phyloP scores from a whole-genome alignment of 2,329 filamentous ascomycete species.

The Colletotrichum zoysiae region DNA sequence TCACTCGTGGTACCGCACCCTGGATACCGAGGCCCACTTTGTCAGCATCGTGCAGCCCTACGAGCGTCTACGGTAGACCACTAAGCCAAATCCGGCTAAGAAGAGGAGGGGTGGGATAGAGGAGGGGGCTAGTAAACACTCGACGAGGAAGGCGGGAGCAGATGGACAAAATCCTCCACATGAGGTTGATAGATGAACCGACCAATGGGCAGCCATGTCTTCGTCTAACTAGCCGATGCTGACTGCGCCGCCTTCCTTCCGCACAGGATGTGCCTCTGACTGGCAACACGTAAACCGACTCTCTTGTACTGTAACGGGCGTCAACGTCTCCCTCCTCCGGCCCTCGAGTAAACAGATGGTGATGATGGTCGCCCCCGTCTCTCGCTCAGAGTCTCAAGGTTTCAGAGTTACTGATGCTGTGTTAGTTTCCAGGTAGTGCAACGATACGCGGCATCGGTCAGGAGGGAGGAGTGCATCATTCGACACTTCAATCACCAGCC shows the following conservation, averaged over 20 bases:
- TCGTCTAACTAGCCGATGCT: not conserved
- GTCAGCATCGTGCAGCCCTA: conserved; percentile 39
- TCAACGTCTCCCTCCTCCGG: not conserved
- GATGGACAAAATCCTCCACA: not conserved
- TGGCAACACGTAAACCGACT: not conserved
- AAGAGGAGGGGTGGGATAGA: not conserved
- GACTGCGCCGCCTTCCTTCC: conserved; percentile 2
- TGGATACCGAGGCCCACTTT: conserved; percentile 9
- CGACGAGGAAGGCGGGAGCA: not conserved
- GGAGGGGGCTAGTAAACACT: not conserved
- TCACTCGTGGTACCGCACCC: not conserved
- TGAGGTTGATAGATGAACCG: conserved; percentile 11
- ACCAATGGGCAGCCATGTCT: conserved; percentile 20
- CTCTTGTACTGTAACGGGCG: not conserved
- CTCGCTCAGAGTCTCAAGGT: not conserved
- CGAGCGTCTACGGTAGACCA: not conserved
- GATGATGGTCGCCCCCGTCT: not conserved
- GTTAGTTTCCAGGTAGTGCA: not conserved
- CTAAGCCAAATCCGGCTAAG: conserved; percentile 10
- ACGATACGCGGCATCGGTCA: not conserved
- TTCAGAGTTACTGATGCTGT: not conserved
- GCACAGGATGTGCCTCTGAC: not conserved
- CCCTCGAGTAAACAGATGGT: not conserved
- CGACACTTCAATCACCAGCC: not conserved
- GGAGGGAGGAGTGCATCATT: not conserved